These are phyloP conservation scores for Stemphylium lycopersici DNA, from an alignment of 2,329 filamentous ascomycete genomes.

Conservation along the genomic window DNA sequence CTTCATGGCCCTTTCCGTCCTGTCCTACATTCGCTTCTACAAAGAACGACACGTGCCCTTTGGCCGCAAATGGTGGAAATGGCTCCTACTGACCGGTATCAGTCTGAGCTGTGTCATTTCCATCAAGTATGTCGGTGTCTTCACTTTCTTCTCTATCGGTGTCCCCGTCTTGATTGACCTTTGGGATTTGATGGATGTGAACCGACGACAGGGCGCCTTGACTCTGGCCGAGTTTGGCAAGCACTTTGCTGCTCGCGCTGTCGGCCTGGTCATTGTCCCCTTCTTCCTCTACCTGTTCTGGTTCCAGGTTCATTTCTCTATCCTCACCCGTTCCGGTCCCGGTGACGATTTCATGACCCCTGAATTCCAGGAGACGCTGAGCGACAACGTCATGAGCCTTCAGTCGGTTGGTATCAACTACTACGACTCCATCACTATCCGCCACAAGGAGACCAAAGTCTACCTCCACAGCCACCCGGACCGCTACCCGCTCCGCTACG, in stretches of 20 bases:
- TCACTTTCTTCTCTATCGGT: slow-evolving; percentile 96
- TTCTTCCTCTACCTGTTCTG: slow-evolving; percentile 99
- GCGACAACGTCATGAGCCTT: slow-evolving; percentile 90
- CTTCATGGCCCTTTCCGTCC: slow-evolving; percentile 92
- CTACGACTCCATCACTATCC: slow-evolving; percentile 84
- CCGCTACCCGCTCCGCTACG: slow-evolving; percentile 89
- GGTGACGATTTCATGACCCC: slow-evolving; percentile 99
- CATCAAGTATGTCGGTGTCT: slow-evolving; percentile 95
- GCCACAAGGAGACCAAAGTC: slow-evolving; percentile 96
- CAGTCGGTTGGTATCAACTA: slow-evolving; percentile 88
- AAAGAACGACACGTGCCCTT: slow-evolving; percentile 91
- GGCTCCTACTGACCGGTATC: slow-evolving; percentile 94
- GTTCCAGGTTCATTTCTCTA: slow-evolving; percentile 99
- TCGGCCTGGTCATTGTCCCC: slow-evolving; percentile 86
- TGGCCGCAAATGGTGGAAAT: slow-evolving; percentile 99
- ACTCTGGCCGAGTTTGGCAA: slow-evolving; percentile 80
- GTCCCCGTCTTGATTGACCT: slow-evolving; percentile 92
- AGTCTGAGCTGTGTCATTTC: slow-evolving; percentile 96
- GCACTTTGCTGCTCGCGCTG: slow-evolving; percentile 86
- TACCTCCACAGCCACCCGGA: slow-evolving; percentile 94
- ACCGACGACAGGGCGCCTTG: slow-evolving; percentile 80
- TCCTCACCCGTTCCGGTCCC: slow-evolving; percentile 85
- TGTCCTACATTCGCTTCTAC: slow-evolving; percentile 97
- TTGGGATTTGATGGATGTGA: slow-evolving; percentile 92
- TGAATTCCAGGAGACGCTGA: slow-evolving; percentile 95